phyloP scores from a whole-genome alignment of 352 stramenopile species.

The Pythium apleroticum region DNA sequence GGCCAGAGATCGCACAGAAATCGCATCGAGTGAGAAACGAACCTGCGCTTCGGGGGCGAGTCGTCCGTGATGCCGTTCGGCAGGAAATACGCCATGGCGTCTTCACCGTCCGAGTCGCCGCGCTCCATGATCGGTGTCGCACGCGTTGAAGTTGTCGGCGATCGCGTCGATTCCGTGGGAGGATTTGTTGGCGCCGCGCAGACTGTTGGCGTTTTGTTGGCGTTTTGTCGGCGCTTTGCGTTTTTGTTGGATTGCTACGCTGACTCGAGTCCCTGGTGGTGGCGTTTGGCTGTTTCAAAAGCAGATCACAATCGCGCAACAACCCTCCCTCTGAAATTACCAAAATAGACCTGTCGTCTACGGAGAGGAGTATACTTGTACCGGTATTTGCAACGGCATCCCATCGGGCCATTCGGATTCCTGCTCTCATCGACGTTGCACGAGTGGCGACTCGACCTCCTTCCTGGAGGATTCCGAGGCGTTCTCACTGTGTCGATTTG shows the following conservation, averaged over 20 bases:
- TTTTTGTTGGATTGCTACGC: not conserved
- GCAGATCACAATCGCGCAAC: not conserved
- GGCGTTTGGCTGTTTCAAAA: constrained; percentile 3
- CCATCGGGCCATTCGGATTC: too few species aligned
- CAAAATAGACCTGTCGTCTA: not conserved
- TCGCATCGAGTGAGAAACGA: not conserved
- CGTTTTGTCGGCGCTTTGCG: not conserved
- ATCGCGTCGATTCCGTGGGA: not conserved
- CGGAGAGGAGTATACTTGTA: too few species aligned
- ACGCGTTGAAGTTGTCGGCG: constrained; percentile 2
- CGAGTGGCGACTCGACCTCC: too few species aligned
- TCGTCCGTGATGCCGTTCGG: constrained; percentile 84
- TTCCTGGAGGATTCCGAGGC: too few species aligned
- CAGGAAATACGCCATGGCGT: constrained; percentile 78
- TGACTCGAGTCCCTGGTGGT: not conserved
- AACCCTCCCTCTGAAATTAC: not conserved
- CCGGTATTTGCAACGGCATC: too few species aligned
- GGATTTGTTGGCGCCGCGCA: constrained; percentile 2
- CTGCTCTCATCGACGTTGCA: too few species aligned
- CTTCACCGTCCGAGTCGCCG: constrained; percentile 58
- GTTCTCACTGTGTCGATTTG: too few species aligned
- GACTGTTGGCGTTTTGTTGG: not conserved
- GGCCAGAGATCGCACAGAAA: not conserved
- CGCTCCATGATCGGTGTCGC: constrained; percentile 27
- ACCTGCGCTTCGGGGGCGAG: constrained; percentile 73